Conservation (phyloP, 2,329 filamentous ascomycete genomes). For the Fusarium praegraminearum region DNA sequence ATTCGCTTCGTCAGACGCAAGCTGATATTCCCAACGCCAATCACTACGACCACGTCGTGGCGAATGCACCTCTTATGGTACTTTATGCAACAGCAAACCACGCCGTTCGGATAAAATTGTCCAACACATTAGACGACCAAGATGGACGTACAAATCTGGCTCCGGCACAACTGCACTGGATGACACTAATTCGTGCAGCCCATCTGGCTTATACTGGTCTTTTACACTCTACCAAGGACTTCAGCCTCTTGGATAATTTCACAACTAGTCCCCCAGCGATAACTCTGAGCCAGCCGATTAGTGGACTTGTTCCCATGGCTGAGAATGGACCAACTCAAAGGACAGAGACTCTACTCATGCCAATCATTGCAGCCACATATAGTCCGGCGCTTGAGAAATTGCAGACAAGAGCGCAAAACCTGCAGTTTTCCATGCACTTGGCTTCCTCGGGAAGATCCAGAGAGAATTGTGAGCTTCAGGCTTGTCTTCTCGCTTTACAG, state of each 20-base stretch:
- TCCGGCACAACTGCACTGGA: conserved; percentile 35
- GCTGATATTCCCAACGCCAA: conserved; percentile 47
- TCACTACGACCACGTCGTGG: conserved; percentile 46
- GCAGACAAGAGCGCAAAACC: neutral
- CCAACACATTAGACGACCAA: conserved; percentile 38
- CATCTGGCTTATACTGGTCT: conserved; percentile 37
- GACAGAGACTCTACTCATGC: conserved; percentile 25
- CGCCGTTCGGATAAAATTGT: conserved; percentile 52
- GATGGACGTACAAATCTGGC: neutral
- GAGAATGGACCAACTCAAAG: conserved; percentile 24
- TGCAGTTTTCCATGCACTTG: neutral
- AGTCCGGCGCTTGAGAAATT: conserved; percentile 22
- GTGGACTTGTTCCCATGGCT: neutral
- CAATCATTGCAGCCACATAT: conserved; percentile 29
- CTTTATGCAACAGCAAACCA: conserved; percentile 57
- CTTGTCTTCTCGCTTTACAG: conserved; percentile 26
- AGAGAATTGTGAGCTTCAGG: neutral
- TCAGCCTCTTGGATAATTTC: neutral
- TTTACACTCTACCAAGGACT: neutral
- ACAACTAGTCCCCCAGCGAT: neutral
- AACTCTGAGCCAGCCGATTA: neutral
- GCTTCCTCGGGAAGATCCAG: neutral
- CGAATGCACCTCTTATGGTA: conserved; percentile 56
- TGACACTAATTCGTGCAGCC: conserved; percentile 36
- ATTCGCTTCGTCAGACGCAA: conserved; percentile 55